Evolutionary conservation across 164 flowering plant genomes (phyloP).

Genomic region (Vitis amurensis): DNA sequence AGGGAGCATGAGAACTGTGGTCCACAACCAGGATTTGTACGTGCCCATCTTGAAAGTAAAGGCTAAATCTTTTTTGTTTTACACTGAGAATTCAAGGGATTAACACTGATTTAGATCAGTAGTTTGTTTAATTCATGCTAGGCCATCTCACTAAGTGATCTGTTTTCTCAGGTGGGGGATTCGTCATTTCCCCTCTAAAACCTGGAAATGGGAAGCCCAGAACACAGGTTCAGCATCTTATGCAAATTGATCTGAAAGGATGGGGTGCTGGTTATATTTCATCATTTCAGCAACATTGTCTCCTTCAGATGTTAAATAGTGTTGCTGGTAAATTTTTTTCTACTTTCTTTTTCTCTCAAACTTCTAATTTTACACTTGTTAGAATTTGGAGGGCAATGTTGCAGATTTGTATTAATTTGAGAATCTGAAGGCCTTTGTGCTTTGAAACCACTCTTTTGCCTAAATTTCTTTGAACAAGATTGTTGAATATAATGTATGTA

Average conservation of each 20-base stretch:
- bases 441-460: too few species aligned
- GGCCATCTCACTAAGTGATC: too few species aligned
- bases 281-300: conserved; percentile 93
- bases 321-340: conserved; percentile 74
- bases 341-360: background rate
- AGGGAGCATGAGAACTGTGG: conserved; percentile 94
- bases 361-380: background rate
- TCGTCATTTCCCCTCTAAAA: conserved; percentile 85
- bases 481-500: too few species aligned
- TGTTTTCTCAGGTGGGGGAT: conserved; percentile 83
- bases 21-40: conserved; percentile 97
- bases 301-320: conserved; percentile 92
- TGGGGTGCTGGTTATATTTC: conserved; percentile 93
- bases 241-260: conserved; percentile 98
- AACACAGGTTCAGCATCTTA: conserved; percentile 95
- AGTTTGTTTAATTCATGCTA: too few species aligned
- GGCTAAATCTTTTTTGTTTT: conserved; percentile 7
- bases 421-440: too few species aligned
- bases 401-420: too few species aligned
- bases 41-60: conserved; percentile 97
- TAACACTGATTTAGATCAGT: too few species aligned
- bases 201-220: conserved; percentile 89
- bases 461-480: too few species aligned
- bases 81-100: background rate
- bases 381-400: background rate